phyloP scores from a whole-genome alignment of 2,329 filamentous ascomycete species.

The Apiospora aurea region DNA sequence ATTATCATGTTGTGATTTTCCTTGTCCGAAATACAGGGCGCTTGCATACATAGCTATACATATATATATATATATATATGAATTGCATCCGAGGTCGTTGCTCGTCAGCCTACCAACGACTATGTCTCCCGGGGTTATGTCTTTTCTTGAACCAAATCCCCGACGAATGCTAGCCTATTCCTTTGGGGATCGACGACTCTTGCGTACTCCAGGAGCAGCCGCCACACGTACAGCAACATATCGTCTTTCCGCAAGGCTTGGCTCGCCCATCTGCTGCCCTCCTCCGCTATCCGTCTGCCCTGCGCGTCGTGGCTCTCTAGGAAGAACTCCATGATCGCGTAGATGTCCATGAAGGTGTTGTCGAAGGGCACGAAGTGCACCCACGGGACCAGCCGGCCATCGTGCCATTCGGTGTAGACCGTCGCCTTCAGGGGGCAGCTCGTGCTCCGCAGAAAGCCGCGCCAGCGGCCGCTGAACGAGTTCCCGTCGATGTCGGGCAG shows the following conservation, averaged over 20 bases:
- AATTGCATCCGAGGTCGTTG: background rate
- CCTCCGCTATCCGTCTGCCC: conserved; percentile 65
- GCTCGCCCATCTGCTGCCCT: conserved; percentile 67
- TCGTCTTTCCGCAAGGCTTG: conserved; percentile 69
- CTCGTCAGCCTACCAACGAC: background rate
- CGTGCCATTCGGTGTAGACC: conserved; percentile 78
- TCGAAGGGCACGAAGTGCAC: conserved; percentile 76
- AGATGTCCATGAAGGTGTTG: conserved; percentile 71
- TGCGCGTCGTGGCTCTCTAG: conserved; percentile 54
- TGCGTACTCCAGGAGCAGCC: conserved; percentile 66
- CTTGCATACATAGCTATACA: too few relatives aligned
- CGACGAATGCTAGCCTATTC: conserved; percentile 53
- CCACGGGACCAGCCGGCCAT: conserved; percentile 74
- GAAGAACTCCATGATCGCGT: conserved; percentile 71
- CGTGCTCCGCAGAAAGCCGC: conserved; percentile 68
- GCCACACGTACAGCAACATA: conserved; percentile 72
- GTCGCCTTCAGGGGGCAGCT: conserved; percentile 75
- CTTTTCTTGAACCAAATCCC: conserved; percentile 42
- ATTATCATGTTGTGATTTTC: too few relatives aligned
- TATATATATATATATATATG: background rate
- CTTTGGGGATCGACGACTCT: conserved; percentile 50
- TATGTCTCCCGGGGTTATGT: background rate
- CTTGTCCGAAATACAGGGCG: too few relatives aligned
- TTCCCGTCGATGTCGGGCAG: conserved; percentile 75
- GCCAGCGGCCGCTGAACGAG: conserved; percentile 67